Evolutionary conservation across 2,329 filamentous ascomycete genomes (phyloP), one percentile per base, ranked within the genome.

Genomic region (Ophiocordyceps camponoti-rufipedis): DNA sequence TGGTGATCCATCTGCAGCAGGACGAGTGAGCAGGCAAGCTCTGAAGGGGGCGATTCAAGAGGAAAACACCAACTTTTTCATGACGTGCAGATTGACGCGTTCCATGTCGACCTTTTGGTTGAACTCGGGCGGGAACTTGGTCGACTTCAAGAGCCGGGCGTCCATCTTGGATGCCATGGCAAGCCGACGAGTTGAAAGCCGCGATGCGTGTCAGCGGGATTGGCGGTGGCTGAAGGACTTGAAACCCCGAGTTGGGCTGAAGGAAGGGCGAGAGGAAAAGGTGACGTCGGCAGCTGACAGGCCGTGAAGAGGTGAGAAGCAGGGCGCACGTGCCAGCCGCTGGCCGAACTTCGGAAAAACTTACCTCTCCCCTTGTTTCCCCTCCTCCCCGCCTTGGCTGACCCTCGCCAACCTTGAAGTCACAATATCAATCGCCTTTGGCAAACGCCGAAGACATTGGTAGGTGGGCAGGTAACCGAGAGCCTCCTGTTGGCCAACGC

Each of bases 81-180:
- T 94, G 46, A 98, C 85, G 62, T 94, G 86, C 44, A 94, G 71
- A 60, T 98, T 95, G 63, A 98, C 87, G 68, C 96, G 96, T 54
- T 80, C 78, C 77, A 93, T 94, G 68, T 98, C 88, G 52, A 98
- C 91, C 69, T 95, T 95, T 60, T 85, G 80, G 59, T 76, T 89
- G 67, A 96, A 98, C 58, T 95, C 87, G 8, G 81, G 74, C 42
- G 91, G 91, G 52, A 95, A 96, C 59, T 93, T 95, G 46, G 88
- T 96, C 62, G 81, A 80, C 71, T 82, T 85, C 47, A 95, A 69
- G 56, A 94, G 75, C 70, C 93, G 94, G 52, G 84, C 81, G 63
- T 95, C 89, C 50, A 91, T 85, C 52, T 78, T 83, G 46, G 82
- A 80, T 54, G 85, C 82, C 85, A 91, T 91, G 52, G 51, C 68